phyloP scores from a whole-genome alignment of 1,284 basidiomycete genomes.

The Leccinum subspadiceum region DNA sequence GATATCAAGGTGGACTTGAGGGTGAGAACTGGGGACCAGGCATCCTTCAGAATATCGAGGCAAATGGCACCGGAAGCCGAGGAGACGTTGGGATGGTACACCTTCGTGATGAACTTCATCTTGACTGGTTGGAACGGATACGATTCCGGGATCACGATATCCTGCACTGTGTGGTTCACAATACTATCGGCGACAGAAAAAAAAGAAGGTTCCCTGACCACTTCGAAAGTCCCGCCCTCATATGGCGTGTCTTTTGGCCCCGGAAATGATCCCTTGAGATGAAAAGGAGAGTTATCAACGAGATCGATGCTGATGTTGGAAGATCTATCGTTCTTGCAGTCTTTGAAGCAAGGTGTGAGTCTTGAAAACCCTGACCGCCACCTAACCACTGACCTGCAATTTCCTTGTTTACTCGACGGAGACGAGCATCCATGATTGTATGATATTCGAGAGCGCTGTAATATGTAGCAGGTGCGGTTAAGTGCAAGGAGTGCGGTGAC shows the following conservation, averaged over 20 bases:
- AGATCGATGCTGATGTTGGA: constrained; percentile 84
- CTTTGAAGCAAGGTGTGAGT: constrained; percentile 37
- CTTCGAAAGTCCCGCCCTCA: constrained; percentile 89
- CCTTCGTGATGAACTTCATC: constrained; percentile 97
- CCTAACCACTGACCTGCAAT: constrained; percentile 64
- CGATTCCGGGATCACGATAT: constrained; percentile 91
- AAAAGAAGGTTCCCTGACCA: constrained; percentile 56
- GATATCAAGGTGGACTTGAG: constrained; percentile 97
- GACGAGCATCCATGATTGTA: constrained; percentile 73
- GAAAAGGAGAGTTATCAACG: constrained; percentile 84
- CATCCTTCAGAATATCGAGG: constrained; percentile 86
- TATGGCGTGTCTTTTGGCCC: constrained; percentile 95
- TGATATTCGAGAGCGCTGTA: background rate
- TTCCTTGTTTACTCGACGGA: constrained; percentile 90
- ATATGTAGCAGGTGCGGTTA: background rate
- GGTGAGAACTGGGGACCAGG: constrained; percentile 92
- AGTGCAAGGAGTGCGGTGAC: background rate
- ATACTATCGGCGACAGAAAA: constrained; percentile 6
- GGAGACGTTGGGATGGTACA: constrained; percentile 97
- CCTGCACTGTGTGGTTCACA: constrained; percentile 45
- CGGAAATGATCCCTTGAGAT: constrained; percentile 87
- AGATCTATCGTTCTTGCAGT: constrained; percentile 92
- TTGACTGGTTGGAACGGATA: constrained; percentile 98
- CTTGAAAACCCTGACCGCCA: background rate
- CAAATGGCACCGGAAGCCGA: constrained; percentile 93